phyloP scores from a whole-genome alignment of 257 asterid species.

The Salvia hispanica region DNA sequence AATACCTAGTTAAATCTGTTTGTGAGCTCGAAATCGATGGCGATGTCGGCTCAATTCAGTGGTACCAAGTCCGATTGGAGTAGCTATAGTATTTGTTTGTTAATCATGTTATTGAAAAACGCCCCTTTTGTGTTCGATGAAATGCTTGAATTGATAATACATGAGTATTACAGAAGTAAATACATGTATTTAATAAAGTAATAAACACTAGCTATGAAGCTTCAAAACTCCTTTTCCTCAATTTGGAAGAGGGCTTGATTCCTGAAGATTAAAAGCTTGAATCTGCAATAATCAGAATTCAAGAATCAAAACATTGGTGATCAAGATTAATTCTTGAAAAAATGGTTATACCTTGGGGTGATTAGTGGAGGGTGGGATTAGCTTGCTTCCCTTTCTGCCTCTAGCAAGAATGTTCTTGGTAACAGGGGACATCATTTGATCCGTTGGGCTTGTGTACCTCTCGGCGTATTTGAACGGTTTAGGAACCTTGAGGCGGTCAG shows the following conservation, averaged over 20 bases:
- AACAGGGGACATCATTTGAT: conserved; percentile 71
- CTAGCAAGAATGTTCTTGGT: conserved; percentile 67
- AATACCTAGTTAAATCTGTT: conserved; percentile 64
- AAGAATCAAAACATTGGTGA: not conserved
- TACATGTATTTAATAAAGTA: too few species aligned
- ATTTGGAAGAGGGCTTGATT: conserved; percentile 22
- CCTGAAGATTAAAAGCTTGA: conserved; percentile 40
- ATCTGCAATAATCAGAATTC: conserved; percentile 36
- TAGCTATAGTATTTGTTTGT: not conserved
- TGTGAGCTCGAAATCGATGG: conserved; percentile 87
- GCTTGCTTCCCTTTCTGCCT: conserved; percentile 47
- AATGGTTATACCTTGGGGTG: conserved; percentile 40
- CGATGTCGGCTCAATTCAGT: conserved; percentile 81
- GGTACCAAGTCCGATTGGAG: conserved; percentile 81
- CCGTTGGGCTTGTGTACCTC: conserved; percentile 77
- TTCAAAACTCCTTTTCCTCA: conserved; percentile 13
- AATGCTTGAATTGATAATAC: not conserved
- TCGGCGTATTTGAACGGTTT: conserved; percentile 66
- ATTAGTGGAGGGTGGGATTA: conserved; percentile 55
- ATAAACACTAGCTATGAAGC: not conserved
- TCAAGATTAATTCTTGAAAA: too few species aligned
- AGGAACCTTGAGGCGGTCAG: conserved; percentile 66
- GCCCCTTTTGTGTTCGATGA: not conserved
- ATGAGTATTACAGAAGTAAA: conserved; percentile 10
- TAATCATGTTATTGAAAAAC: too few species aligned